phyloP scores from a whole-genome alignment of 352 stramenopile species.

The Phytopythium boreale region DNA sequence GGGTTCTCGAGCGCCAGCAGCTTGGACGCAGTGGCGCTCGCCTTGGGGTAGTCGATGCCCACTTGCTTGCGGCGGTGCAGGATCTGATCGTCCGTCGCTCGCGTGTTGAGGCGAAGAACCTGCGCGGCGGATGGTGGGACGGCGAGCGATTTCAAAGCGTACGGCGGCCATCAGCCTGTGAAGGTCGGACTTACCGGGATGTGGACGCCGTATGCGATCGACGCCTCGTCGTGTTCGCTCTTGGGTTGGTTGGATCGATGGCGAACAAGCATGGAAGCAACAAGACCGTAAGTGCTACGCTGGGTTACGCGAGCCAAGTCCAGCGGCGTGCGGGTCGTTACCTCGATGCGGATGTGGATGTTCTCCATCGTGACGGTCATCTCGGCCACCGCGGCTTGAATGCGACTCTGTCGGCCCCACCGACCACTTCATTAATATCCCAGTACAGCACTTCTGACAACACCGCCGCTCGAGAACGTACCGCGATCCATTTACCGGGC shows the following conservation, averaged over 20 bases:
- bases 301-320: neutral
- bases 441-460: neutral
- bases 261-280: neutral
- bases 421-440: neutral
- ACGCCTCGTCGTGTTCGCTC: conserved; percentile 34
- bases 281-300: neutral
- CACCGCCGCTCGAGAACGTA: conserved; percentile 9
- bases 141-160: neutral
- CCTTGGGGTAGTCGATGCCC: conserved; percentile 40
- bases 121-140: conserved; percentile 11
- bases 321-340: conserved; percentile 9
- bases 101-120: conserved; percentile 38
- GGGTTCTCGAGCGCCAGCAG: conserved; percentile 59
- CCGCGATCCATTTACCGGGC: conserved; percentile 58
- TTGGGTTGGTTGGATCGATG: conserved; percentile 11
- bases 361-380: conserved; percentile 63
- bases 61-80: conserved; percentile 50
- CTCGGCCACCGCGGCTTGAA: conserved; percentile 44
- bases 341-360: conserved; percentile 69
- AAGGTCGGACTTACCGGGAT: conserved; percentile 34
- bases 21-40: conserved; percentile 25
- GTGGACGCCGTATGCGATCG: conserved; percentile 55
- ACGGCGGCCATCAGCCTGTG: neutral
- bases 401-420: conserved; percentile 25
- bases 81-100: conserved; percentile 56